Base-by-base conservation (phyloP, 768 basidiomycete genomes). In the Sutorius australiensis region DNA sequence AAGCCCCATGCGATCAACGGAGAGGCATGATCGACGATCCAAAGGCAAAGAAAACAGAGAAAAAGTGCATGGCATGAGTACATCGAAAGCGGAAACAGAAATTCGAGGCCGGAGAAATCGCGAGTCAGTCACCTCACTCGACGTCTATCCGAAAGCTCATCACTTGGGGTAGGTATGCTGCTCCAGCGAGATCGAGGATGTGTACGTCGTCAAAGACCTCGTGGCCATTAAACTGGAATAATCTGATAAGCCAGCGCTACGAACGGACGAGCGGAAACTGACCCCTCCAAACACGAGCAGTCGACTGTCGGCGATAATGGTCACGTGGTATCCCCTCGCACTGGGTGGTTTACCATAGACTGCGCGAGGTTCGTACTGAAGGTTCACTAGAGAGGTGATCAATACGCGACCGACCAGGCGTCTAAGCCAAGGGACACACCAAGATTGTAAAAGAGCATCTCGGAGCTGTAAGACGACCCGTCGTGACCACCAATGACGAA, bases 401-500 rank as follows among this genome's bases (percentile, higher is more conserved):
- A 51, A 40, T 32, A 45, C 12, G 28, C 4, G 24, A 7, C n/a
- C 9, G 1, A 50, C 28, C n/a, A 9, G 36, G 7, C 1, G 6
- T 13, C 17, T 30, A 21, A 21, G n/a, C 19, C n/a, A 36, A 38
- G 31, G 37, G 38, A 61, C 72, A 31, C 55, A 93, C 94, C 89
- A 33, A 98, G 83, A 63, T 97, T 94, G 70, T 93, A 93, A 5
- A 91, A 74, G 16, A 92, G 75, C 6, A 95, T 74, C 11, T 95
- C 88, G 2, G 79, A 78, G 32, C 75, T 77, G 66, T 97, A 97
- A 44, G 83, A 74, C 11, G 72, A 69, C 5, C 90, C 89, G 57
- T 95, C 87, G 71, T 95, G 93, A 3, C 95, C 95, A 0, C 93
- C 94, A 40, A 86, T 76, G 49, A 95, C 78, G 72, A 95, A 94